Base-by-base conservation (phyloP, 805 yeast species). In the Wickerhamiella shivajii region DNA sequence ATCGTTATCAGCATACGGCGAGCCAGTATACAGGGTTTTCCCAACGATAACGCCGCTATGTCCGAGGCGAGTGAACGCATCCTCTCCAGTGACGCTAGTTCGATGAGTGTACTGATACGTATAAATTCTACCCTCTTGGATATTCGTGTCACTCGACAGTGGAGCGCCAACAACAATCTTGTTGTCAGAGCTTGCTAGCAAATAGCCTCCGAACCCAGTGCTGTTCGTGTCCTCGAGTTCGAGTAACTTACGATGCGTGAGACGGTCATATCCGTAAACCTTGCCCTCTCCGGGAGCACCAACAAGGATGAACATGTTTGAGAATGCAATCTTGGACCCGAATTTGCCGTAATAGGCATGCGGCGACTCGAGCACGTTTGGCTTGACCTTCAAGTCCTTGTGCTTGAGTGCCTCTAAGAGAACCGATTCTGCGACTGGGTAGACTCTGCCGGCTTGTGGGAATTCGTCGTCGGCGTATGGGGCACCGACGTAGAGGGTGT, bases 401-500 rank as follows among this genome's bases (percentile, higher is more conserved):
- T 31, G 34, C 11, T 14, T 13, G 5, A 31, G 12, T 1, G 38
- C 33, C 41, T 19, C 44, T 33, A 17, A 33, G 31, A 56, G 37
- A 18, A 31, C 34, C 18, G 33, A 27, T 15, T 60, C 61, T 17
- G 55, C 51, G n/a, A 66, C 29, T 0, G 53, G 45, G 8, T 44
- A 46, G 1, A 59, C 56, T 5, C 44, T 45, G 3, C 70, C 71
- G 6, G 44, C 36, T 29, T 66, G 70, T 7, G 45, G 40, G 1
- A 19, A 14, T n/a, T 44, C 38, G 4, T 38, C 32, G 33, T 64
- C 74, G 18, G 55, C 50, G 29, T 49, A 53, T 3, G 66, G 63
- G 1, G 72, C 63, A 0, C 67, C 61, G 3, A 72, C 45, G 2
- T 68, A 37, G 9, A 72, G 38, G 27, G 64, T 69, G 1, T 55